phyloP scores from a whole-genome alignment of 305 asterid genomes.

The Plantago lanceolata region DNA sequence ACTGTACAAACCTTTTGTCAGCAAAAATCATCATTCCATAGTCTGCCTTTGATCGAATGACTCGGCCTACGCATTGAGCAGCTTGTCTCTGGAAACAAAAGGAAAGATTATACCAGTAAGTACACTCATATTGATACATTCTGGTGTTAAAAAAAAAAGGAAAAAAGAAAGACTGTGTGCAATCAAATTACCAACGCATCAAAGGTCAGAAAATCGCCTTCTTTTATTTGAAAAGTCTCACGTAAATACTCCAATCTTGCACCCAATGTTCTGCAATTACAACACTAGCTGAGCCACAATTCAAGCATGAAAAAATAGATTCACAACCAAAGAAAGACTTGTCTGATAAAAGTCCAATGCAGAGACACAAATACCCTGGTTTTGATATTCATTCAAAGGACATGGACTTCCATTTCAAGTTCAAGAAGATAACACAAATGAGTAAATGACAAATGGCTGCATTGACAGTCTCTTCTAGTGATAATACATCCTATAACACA shows the following conservation, averaged over 20 bases:
- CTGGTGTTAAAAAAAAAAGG: neutral
- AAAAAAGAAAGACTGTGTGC: neutral
- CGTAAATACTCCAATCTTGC: conserved; percentile 87
- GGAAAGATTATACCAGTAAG: conserved; percentile 15
- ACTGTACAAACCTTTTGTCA: conserved; percentile 68
- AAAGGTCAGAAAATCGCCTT: conserved; percentile 89
- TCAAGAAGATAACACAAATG: too few species aligned
- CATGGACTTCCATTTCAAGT: conserved; percentile 1
- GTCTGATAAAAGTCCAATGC: conserved; percentile 4
- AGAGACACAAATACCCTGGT: neutral
- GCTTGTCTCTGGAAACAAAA: conserved; percentile 75
- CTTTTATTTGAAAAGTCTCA: conserved; percentile 96
- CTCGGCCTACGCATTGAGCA: conserved; percentile 98
- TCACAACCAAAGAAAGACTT: conserved; percentile 15
- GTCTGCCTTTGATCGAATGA: conserved; percentile 96
- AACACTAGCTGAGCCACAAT: conserved; percentile 18
- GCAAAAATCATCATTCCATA: conserved; percentile 99
- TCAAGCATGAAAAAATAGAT: conserved; percentile 14
- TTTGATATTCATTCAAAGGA: neutral
- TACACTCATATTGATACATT: conserved; percentile 4
- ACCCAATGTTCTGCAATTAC: conserved; percentile 69
- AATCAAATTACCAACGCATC: conserved; percentile 79
- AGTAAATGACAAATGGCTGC: too few species aligned
- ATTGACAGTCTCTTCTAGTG: neutral
- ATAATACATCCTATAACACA: too few species aligned